These are phyloP conservation scores for Trichosporon ovoides DNA, from an alignment of 1,284 basidiomycete species.

Conservation along the genomic window DNA sequence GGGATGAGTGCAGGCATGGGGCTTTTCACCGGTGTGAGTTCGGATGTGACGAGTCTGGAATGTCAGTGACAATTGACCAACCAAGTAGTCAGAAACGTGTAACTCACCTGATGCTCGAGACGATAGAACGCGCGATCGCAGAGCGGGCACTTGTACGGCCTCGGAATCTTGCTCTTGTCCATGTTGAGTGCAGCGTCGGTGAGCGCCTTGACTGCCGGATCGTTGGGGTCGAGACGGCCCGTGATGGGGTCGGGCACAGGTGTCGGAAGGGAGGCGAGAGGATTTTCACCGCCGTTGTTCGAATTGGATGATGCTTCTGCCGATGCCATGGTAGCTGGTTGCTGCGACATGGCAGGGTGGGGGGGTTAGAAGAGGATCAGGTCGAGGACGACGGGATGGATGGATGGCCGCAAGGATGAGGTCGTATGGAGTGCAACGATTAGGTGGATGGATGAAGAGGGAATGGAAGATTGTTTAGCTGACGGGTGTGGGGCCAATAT, in stretches of 20 bases:
- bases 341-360: slow-evolving; percentile 11
- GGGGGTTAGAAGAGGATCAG: not conserved
- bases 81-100: not conserved
- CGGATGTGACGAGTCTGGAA: slow-evolving; percentile 92
- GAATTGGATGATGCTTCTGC: slow-evolving; percentile 12
- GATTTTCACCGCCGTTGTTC: slow-evolving; percentile 13
- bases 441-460: not conserved
- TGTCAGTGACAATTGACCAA: not conserved
- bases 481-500: slow-evolving; percentile 8
- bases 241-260: slow-evolving; percentile 48
- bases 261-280: slow-evolving; percentile 20
- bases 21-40: slow-evolving; percentile 97
- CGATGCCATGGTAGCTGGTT: slow-evolving; percentile 12
- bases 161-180: slow-evolving; percentile 56
- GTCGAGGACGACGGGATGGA: not conserved
- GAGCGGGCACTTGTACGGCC: slow-evolving; percentile 93
- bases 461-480: not conserved
- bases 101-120: slow-evolving; percentile 80
- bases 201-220: slow-evolving; percentile 49
- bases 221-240: slow-evolving; percentile 49
- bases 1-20: slow-evolving; percentile 85
- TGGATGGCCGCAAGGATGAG: not conserved
- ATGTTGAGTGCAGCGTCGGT: slow-evolving; percentile 50
- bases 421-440: too few relatives aligned
- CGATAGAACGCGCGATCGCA: slow-evolving; percentile 86